Percentiles rank a stretch among this genome's conserved stretches.
Conservation (phyloP, 1,284 basidiomycete genomes). For the Peniophora sp. region DNA sequence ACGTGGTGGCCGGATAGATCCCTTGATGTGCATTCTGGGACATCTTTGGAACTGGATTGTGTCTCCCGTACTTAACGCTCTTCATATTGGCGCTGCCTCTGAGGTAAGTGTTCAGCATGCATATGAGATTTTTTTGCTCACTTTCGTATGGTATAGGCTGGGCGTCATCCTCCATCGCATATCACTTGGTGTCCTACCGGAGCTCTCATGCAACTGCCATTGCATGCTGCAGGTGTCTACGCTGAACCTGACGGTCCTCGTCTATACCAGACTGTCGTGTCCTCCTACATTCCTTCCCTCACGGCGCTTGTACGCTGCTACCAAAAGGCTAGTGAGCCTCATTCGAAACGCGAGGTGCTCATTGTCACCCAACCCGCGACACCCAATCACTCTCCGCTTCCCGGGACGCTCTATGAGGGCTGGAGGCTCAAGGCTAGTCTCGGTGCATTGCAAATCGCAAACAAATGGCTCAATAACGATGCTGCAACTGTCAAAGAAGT, state of each 20-base stretch:
- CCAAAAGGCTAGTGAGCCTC: background rate
- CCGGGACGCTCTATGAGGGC: background rate
- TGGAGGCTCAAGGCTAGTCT: background rate
- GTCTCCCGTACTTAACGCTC: no score
- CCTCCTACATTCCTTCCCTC: background rate
- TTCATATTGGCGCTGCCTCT: no score
- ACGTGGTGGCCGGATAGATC: no score
- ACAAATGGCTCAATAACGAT: background rate
- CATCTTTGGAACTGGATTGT: no score
- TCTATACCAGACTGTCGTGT: background rate
- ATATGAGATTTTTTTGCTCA: no score
- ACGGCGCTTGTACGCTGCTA: background rate
- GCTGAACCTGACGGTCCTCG: background rate
- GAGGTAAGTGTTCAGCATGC: no score
- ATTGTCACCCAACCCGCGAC: background rate
- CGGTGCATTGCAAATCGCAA: conserved; percentile 1
- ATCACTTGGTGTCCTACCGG: background rate
- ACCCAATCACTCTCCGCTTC: background rate
- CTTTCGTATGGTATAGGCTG: no score
- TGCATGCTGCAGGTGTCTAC: background rate
- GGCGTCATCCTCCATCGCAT: background rate
- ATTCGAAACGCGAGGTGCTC: background rate
- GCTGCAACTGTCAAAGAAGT: background rate
- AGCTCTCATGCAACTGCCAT: background rate
- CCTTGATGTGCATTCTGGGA: no score